phyloP scores from a whole-genome alignment of 371 early-diverging fungal genomes.

The Apophysomyces sp. region DNA sequence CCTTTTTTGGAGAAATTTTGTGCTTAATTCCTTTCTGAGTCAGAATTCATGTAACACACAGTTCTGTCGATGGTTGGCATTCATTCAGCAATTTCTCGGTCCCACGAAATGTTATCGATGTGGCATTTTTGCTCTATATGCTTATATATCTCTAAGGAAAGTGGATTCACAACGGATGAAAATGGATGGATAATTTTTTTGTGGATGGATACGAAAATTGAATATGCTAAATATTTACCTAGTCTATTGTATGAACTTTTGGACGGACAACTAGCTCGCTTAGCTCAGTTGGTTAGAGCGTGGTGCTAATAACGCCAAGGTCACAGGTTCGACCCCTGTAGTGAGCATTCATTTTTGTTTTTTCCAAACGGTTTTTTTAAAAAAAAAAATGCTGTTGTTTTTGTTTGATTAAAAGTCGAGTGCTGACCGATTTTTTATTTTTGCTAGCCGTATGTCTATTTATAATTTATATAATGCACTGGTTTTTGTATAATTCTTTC shows the following conservation, averaged over 20 bases:
- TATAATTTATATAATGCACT: too few species aligned
- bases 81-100: background rate
- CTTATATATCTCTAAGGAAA: background rate
- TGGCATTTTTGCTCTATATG: background rate
- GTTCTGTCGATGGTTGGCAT: background rate
- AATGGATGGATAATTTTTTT: background rate
- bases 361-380: too few species aligned
- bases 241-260: background rate
- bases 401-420: too few species aligned
- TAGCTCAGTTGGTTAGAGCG: slow-evolving; percentile 57
- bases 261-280: slow-evolving; percentile 16
- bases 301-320: slow-evolving; percentile 62
- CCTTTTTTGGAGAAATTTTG: too few species aligned
- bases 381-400: too few species aligned
- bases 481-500: too few species aligned
- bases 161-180: background rate
- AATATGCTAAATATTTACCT: too few species aligned
- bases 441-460: too few species aligned
- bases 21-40: too few species aligned
- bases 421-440: too few species aligned
- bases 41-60: too few species aligned
- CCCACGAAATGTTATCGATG: background rate
- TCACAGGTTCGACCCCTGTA: slow-evolving; percentile 50
- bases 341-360: slow-evolving; percentile 26
- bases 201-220: too few species aligned